Evolutionary conservation across 768 basidiomycete genomes (phyloP).

Genomic region (Boletus rubropictus): DNA sequence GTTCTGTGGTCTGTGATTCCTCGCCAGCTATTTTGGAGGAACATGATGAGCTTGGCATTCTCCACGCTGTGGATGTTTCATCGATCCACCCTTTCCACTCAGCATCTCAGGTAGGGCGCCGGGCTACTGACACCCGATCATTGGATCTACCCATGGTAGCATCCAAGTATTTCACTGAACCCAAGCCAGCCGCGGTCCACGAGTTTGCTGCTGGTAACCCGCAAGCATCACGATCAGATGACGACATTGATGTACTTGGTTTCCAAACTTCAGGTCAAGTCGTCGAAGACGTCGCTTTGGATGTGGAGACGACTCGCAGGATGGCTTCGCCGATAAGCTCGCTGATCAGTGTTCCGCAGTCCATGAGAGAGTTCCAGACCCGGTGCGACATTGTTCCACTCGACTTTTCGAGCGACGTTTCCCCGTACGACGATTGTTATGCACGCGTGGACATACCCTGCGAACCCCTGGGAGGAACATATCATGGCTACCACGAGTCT

Average conservation of each 20-base stretch:
- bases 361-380: slow-evolving; percentile 4
- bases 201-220: background rate
- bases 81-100: slow-evolving; percentile 50
- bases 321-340: slow-evolving; percentile 4
- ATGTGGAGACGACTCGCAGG: background rate
- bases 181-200: background rate
- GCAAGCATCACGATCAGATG: background rate
- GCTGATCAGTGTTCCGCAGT: slow-evolving; percentile 1
- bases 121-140: slow-evolving; percentile 4
- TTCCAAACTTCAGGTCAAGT: background rate
- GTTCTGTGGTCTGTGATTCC: background rate
- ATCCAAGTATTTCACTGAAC: slow-evolving; percentile 9
- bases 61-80: slow-evolving; percentile 6
- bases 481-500: background rate
- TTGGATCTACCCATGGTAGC: slow-evolving; percentile 2
- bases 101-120: slow-evolving; percentile 42
- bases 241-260: background rate
- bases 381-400: slow-evolving; percentile 9
- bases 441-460: background rate
- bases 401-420: slow-evolving; percentile 14
- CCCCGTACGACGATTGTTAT: slow-evolving; percentile 1
- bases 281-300: background rate
- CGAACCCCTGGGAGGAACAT: background rate
- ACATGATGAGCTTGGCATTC: background rate
- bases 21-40: slow-evolving; percentile 27